These are phyloP conservation scores for Sarocladiaceae sp. DNA, from an alignment of 2,329 filamentous ascomycete species.

Conservation along the genomic window DNA sequence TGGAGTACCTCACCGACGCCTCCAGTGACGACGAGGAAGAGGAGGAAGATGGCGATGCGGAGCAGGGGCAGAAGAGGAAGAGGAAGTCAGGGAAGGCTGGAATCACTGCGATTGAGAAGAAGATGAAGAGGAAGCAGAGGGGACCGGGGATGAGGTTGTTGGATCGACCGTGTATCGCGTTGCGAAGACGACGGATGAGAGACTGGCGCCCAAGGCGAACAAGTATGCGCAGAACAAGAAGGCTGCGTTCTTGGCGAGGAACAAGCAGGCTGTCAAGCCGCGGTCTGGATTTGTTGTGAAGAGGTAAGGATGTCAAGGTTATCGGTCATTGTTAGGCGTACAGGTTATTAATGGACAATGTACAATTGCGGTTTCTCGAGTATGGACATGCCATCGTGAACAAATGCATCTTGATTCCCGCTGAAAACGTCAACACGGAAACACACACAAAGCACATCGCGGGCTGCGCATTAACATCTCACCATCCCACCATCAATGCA, in stretches of 20 bases:
- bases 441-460: too few relatives aligned
- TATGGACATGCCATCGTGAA: too few relatives aligned
- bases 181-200: constrained; percentile 36
- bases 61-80: constrained; percentile 25
- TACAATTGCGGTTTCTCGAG: neutral
- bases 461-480: too few relatives aligned
- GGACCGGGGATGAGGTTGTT: constrained; percentile 42
- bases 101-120: constrained; percentile 35
- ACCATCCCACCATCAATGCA: too few relatives aligned
- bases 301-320: constrained; percentile 11
- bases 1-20: constrained; percentile 50
- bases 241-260: constrained; percentile 41
- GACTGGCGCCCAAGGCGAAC: constrained; percentile 43
- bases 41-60: constrained; percentile 34
- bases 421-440: too few relatives aligned
- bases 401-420: too few relatives aligned
- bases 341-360: neutral
- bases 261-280: constrained; percentile 32
- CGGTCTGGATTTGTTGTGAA: constrained; percentile 38
- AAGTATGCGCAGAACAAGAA: constrained; percentile 38
- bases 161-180: constrained; percentile 53
- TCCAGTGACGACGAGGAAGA: constrained; percentile 72
- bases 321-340: too few relatives aligned
- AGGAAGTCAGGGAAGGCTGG: constrained; percentile 26
- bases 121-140: constrained; percentile 31